Percentiles rank a stretch among this genome's conserved stretches.
phyloP scores from a whole-genome alignment of 2,329 filamentous ascomycete species.

The Pseudogymnoascus sp. region DNA sequence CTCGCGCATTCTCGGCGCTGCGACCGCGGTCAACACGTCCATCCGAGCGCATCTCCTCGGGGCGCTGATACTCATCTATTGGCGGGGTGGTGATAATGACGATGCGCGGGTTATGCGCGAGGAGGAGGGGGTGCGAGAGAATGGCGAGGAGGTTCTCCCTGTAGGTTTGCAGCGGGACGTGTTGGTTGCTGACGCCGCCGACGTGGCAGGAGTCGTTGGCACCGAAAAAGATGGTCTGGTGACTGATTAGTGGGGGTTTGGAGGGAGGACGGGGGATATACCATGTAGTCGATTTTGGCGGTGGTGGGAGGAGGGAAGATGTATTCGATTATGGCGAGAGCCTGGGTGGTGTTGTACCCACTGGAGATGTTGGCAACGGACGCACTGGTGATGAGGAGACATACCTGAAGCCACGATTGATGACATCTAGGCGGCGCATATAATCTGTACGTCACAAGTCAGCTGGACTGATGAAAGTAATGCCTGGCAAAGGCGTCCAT shows the following conservation, averaged over 20 bases:
- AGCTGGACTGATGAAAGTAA: neutral
- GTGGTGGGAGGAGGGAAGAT: slow-evolving; percentile 61
- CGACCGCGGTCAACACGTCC: slow-evolving; percentile 38
- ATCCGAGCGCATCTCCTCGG: slow-evolving; percentile 30
- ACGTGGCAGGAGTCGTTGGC: slow-evolving; percentile 80
- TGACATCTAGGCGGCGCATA: slow-evolving; percentile 69
- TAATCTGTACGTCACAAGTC: slow-evolving; percentile 47
- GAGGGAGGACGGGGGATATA: slow-evolving; percentile 30
- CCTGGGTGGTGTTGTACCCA: slow-evolving; percentile 77
- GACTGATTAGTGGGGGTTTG: slow-evolving; percentile 3
- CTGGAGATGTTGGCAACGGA: slow-evolving; percentile 20
- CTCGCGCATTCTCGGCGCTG: slow-evolving; percentile 34
- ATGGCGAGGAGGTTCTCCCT: slow-evolving; percentile 64
- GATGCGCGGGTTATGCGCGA: slow-evolving; percentile 62
- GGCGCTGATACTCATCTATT: slow-evolving; percentile 63
- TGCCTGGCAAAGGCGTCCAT: neutral
- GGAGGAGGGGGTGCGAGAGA: slow-evolving; percentile 61
- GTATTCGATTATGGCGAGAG: slow-evolving; percentile 57
- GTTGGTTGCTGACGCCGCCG: slow-evolving; percentile 55
- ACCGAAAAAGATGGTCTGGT: slow-evolving; percentile 60
- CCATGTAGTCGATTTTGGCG: slow-evolving; percentile 59
- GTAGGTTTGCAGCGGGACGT: slow-evolving; percentile 58
- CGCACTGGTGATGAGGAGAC: slow-evolving; percentile 9
- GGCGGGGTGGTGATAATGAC: slow-evolving; percentile 78
- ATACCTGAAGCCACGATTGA: slow-evolving; percentile 75